phyloP scores from a whole-genome alignment of 2,329 filamentous ascomycete genomes.

The Fusarium sacchari region DNA sequence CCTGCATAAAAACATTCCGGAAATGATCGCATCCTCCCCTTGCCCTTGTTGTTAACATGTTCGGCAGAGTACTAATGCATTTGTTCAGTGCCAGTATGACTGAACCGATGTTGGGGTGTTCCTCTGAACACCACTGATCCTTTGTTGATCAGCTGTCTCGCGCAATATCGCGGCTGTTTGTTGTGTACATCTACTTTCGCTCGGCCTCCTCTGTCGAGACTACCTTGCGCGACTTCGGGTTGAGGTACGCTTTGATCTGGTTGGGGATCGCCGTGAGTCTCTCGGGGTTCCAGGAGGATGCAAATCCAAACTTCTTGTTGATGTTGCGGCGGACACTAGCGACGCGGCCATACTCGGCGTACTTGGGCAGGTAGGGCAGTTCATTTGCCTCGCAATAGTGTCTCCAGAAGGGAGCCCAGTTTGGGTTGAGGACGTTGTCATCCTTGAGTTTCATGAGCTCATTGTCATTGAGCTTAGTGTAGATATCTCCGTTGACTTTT shows the following conservation, averaged over 20 bases:
- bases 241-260: neutral
- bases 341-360: neutral
- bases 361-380: neutral
- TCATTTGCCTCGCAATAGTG: neutral
- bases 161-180: neutral
- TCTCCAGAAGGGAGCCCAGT: neutral
- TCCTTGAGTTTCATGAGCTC: neutral
- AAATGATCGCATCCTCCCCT: neutral
- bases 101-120: neutral
- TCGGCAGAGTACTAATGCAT: too few relatives aligned
- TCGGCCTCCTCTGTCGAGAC: neutral
- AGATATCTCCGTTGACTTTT: neutral
- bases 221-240: neutral
- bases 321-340: neutral
- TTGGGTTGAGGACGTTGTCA: neutral
- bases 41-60: neutral
- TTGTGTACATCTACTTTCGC: neutral
- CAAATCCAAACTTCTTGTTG: neutral
- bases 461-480: neutral
- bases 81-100: accelerated
- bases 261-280: neutral
- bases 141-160: neutral
- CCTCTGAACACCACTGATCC: neutral
- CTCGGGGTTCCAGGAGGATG: neutral
- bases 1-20: neutral